A percentile compares a stretch with the other conserved stretches of the same genome.
These are phyloP conservation scores for Meredithiella fracta DNA, from an alignment of 2,329 filamentous ascomycete genomes.

Conservation along the genomic window DNA sequence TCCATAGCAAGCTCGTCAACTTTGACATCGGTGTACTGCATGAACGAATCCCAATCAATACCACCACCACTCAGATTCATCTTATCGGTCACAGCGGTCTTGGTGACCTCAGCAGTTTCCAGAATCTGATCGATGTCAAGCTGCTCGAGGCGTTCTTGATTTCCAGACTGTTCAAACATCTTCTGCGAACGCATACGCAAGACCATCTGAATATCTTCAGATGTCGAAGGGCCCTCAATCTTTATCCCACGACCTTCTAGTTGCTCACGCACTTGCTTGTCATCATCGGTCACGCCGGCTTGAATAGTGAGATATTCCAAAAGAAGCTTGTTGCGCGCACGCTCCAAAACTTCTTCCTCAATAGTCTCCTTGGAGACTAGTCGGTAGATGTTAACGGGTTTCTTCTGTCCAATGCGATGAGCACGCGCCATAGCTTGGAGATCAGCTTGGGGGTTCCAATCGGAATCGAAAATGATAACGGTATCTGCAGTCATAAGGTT, in stretches of 20 bases:
- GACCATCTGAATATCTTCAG: slow-evolving; percentile 89
- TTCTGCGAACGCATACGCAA: slow-evolving; percentile 96
- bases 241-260: slow-evolving; percentile 60
- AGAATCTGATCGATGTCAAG: slow-evolving; percentile 95
- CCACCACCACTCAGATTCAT: slow-evolving; percentile 82
- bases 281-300: slow-evolving; percentile 88
- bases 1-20: slow-evolving; percentile 65
- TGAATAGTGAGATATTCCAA: slow-evolving; percentile 96
- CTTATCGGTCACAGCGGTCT: slow-evolving; percentile 86
- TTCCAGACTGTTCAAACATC: slow-evolving; percentile 95
- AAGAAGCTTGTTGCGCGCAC: slow-evolving; percentile 91
- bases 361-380: slow-evolving; percentile 96
- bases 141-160: slow-evolving; percentile 91
- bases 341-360: slow-evolving; percentile 91
- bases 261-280: slow-evolving; percentile 59
- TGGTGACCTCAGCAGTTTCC: slow-evolving; percentile 91
- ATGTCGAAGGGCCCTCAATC: slow-evolving; percentile 70
- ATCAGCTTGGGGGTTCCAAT: slow-evolving; percentile 98
- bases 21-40: slow-evolving; percentile 97
- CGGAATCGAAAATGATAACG: slow-evolving; percentile 92
- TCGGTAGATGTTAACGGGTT: slow-evolving; percentile 88
- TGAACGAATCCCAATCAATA: slow-evolving; percentile 75
- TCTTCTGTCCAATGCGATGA: slow-evolving; percentile 93
- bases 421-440: slow-evolving; percentile 96
- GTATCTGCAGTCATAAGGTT: slow-evolving; percentile 98